These are phyloP conservation scores for Rhododendron vialii DNA, from an alignment of 148 eudicot species.

Conservation along the genomic window DNA sequence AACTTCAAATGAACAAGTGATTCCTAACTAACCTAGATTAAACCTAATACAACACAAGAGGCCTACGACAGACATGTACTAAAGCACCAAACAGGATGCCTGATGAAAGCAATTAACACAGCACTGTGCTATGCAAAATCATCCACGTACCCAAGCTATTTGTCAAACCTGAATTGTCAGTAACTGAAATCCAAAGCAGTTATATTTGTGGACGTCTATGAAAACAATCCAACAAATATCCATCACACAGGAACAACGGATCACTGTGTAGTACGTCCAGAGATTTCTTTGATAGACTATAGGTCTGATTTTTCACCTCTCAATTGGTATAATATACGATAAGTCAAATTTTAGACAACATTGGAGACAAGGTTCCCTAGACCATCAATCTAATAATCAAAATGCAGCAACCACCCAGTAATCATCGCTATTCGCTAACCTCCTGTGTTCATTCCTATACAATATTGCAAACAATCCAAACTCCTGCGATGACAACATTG, in stretches of 20 bases:
- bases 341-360: neutral
- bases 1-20: neutral
- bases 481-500: neutral
- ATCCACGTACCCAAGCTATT: neutral
- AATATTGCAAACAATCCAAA: neutral
- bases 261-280: neutral
- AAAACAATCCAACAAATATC: neutral
- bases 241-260: neutral
- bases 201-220: neutral
- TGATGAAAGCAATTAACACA: neutral
- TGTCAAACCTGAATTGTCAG: neutral
- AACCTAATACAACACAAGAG: neutral
- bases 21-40: neutral
- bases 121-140: neutral
- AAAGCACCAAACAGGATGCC: neutral
- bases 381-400: neutral
- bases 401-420: neutral
- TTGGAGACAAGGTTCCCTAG: neutral
- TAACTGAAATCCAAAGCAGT: neutral
- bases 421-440: neutral
- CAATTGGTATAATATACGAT: neutral
- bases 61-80: neutral
- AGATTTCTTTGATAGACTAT: neutral
- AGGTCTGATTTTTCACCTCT: neutral
- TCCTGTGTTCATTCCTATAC: neutral